Evolutionary conservation across 2,329 filamentous ascomycete genomes (phyloP).

Genomic region (Mycocentrospora acerina): DNA sequence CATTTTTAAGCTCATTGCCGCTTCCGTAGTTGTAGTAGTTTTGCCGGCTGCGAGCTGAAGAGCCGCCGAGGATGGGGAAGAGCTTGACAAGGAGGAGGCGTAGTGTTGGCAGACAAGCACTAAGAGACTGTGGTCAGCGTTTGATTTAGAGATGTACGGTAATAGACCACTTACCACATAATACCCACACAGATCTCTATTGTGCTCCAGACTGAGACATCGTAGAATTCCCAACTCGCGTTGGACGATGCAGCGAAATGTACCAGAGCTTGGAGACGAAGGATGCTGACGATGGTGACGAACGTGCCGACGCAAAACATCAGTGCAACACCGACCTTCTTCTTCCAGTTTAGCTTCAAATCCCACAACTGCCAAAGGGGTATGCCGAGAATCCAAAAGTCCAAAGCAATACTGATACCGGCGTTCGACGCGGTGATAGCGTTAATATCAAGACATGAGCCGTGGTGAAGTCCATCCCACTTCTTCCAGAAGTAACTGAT

Average conservation of each 20-base stretch:
- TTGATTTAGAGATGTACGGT: neutral
- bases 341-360: slow-evolving; percentile 39
- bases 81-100: slow-evolving; percentile 41
- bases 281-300: slow-evolving; percentile 47
- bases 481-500: slow-evolving; percentile 39
- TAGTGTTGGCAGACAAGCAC: slow-evolving; percentile 46
- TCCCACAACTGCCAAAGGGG: slow-evolving; percentile 38
- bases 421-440: slow-evolving; percentile 36
- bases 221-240: slow-evolving; percentile 44
- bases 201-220: slow-evolving; percentile 45
- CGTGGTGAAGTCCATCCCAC: slow-evolving; percentile 33
- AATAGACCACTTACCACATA: slow-evolving; percentile 31
- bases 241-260: slow-evolving; percentile 47
- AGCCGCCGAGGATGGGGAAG: slow-evolving; percentile 40
- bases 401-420: slow-evolving; percentile 37
- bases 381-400: slow-evolving; percentile 38
- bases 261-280: slow-evolving; percentile 47
- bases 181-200: slow-evolving; percentile 48
- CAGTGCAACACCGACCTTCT: slow-evolving; percentile 41
- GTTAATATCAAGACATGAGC: slow-evolving; percentile 40
- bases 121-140: slow-evolving; percentile 2
- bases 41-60: slow-evolving; percentile 26
- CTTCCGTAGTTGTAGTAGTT: slow-evolving; percentile 31
- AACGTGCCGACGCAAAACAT: slow-evolving; percentile 46
- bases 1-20: slow-evolving; percentile 18